A percentile compares a stretch with the other conserved stretches of the same genome.
These are phyloP conservation scores for Conticribra weissflogii DNA, from an alignment of 108 stramenopile genomes.

Conservation along the genomic window DNA sequence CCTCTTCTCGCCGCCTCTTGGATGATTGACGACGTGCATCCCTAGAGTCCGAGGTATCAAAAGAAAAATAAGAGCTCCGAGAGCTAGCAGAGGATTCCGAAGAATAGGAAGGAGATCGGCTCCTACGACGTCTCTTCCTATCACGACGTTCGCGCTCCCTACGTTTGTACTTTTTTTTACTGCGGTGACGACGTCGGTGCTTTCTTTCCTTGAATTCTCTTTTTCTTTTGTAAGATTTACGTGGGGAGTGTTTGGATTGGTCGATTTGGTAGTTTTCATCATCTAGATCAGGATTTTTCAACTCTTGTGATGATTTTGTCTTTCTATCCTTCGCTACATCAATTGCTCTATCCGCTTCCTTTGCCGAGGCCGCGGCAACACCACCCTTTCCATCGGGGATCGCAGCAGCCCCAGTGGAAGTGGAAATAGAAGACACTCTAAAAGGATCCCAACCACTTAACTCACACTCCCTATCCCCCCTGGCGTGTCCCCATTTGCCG, in stretches of 20 bases:
- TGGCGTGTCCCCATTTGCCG: slow-evolving; percentile 82
- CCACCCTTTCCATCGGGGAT: too few relatives aligned
- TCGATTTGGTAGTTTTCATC: background rate
- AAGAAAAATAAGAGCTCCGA: too few relatives aligned
- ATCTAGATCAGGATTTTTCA: too few relatives aligned
- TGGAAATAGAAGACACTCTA: slow-evolving; percentile 9
- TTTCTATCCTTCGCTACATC: too few relatives aligned
- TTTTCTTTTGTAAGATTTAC: background rate
- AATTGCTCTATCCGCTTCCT: too few relatives aligned
- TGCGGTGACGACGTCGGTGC: background rate
- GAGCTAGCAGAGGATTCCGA: background rate
- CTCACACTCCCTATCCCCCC: slow-evolving; percentile 81
- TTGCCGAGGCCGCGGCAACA: too few relatives aligned
- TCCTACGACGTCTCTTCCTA: background rate
- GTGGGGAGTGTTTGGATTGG: background rate
- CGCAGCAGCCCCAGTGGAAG: background rate
- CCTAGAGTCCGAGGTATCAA: background rate
- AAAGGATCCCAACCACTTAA: slow-evolving; percentile 88
- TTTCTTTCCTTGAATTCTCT: background rate
- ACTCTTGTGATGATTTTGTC: too few relatives aligned
- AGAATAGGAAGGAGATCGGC: background rate
- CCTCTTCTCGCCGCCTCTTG: background rate
- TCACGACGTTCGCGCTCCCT: background rate
- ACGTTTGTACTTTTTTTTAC: background rate
- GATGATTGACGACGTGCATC: background rate